Conservation (phyloP, 305 asterid genomes). For the Rubia peregrina region DNA sequence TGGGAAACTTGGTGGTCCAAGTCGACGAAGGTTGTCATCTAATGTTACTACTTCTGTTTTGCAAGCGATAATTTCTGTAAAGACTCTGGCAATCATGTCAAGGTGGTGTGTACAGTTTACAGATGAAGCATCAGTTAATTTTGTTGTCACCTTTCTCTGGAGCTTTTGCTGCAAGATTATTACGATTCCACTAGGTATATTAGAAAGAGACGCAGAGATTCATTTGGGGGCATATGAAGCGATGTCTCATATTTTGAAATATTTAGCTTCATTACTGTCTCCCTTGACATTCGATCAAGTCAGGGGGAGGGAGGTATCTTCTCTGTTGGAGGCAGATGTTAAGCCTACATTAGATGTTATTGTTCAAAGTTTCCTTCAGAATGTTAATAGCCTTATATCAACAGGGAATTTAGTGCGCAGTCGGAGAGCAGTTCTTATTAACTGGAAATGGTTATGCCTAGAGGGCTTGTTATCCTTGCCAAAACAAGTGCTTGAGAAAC, state of each 20-base stretch:
- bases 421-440: conserved; percentile 76
- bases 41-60: conserved; percentile 56
- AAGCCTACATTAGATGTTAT: conserved; percentile 47
- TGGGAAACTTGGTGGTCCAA: conserved; percentile 93
- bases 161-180: conserved; percentile 66
- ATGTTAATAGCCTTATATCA: conserved; percentile 53
- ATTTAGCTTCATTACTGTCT: conserved; percentile 42
- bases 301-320: conserved; percentile 25
- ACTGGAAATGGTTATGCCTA: conserved; percentile 90
- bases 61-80: conserved; percentile 71
- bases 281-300: conserved; percentile 42
- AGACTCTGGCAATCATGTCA: conserved; percentile 57
- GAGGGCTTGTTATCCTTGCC: conserved; percentile 65
- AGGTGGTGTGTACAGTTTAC: conserved; percentile 54
- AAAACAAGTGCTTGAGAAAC: conserved; percentile 37
- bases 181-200: conserved; percentile 45
- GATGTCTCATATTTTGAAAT: conserved; percentile 52
- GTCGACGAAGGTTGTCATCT: conserved; percentile 75
- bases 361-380: conserved; percentile 49
- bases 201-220: conserved; percentile 85
- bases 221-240: conserved; percentile 78
- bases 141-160: conserved; percentile 66
- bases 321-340: conserved; percentile 33
- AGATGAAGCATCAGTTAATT: conserved; percentile 30
- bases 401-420: conserved; percentile 56